Base-by-base conservation (phyloP, 306 rosid genomes). In the Fragaria vesca region DNA sequence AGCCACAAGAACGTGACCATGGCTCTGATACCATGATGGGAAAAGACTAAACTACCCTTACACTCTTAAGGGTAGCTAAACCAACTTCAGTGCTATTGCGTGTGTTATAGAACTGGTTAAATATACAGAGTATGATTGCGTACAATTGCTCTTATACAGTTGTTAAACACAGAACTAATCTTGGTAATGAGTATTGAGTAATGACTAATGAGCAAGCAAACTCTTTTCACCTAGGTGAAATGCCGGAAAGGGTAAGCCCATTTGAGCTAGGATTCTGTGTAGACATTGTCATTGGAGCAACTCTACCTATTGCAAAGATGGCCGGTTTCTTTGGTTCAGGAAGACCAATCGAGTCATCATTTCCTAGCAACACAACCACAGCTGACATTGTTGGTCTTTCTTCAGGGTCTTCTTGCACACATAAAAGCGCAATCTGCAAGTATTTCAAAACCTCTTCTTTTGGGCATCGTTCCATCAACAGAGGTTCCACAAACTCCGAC, bases 351-450 rank as follows among this genome's bases (percentile, higher is more conserved):
- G 78, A 62, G 32, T 57, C 63, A 50, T 84, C 82, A 57, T 85
- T 83, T 43, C 78, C 88, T 20, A 86, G 67, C 30, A 83, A 77
- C 32, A 72, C 84, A 47, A 82, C 77, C 28, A 90, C 85, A 34
- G 67, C 16, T 26, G 92, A 85, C 82, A 89, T 88, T 12, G 77
- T 78, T 20, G 96, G 93, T 54, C 93, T 85, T 2, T 80, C 85
- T 32, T 50, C 75, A 4, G 84, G 93, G 77, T 88, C 88, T 71
- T 88, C 84, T 50, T 88, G 92, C 36, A 86, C 90, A 38, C 95
- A 90, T 36, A 90, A 54, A 12, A 90, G 87, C 60, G 88, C 92
- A 18, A 90, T 58, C 1, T 85, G 84, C 71, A 90, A 82, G 74
- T 86, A 87, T 57, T 70, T 83, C 21, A 78, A 20, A 45, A 79